Evolutionary conservation across 148 eudicot species (phyloP).

Genomic region (Nepenthes mirabilis): DNA sequence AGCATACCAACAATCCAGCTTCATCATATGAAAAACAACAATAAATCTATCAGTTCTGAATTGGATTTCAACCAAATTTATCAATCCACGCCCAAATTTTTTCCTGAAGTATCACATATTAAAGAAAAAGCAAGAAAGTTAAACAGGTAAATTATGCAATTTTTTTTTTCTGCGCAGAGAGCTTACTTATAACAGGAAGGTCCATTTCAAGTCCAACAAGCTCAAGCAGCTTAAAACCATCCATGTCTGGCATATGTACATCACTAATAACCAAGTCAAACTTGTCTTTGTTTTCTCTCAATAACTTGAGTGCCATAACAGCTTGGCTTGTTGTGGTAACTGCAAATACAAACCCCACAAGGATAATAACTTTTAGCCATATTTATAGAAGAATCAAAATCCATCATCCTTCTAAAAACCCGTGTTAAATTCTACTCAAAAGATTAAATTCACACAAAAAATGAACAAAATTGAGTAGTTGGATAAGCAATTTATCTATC

Average conservation of each 20-base stretch:
- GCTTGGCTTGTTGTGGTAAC: neutral
- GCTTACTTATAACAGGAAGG: neutral
- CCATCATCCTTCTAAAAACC: neutral
- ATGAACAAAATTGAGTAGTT: too few species aligned
- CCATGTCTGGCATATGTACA: neutral
- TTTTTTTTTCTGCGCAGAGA: neutral
- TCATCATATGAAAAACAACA: too few species aligned
- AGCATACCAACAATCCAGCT: too few species aligned
- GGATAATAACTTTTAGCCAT: neutral
- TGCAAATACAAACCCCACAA: neutral
- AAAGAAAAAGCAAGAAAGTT: neutral
- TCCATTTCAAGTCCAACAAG: neutral
- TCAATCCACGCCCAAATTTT: neutral
- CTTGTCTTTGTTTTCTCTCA: neutral
- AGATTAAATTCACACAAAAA: too few species aligned
- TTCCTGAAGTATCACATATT: neutral
- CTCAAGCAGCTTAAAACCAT: neutral
- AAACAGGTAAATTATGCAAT: neutral
- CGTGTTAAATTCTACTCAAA: neutral
- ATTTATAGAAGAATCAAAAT: neutral
- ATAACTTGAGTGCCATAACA: neutral
- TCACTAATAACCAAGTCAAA: neutral
- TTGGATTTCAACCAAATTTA: too few species aligned
- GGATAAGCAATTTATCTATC: too few species aligned
- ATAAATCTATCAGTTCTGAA: too few species aligned